Evolutionary conservation across 306 rosid species (phyloP).

Genomic region (Phaseolus lunatus): DNA sequence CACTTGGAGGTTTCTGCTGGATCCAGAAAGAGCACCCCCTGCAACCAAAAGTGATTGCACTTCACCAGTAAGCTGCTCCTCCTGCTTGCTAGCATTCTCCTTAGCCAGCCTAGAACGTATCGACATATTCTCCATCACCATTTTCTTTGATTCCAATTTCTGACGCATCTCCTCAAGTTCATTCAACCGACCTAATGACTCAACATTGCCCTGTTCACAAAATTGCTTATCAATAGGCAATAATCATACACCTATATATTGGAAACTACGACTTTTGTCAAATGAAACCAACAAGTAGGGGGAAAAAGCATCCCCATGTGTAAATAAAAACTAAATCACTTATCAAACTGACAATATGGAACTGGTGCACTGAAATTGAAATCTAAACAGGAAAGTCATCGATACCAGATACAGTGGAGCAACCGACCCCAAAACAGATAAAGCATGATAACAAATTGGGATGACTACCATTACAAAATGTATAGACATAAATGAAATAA

Average conservation of each 20-base stretch:
- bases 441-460: background rate
- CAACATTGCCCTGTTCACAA: conserved; percentile 78
- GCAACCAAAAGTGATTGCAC: conserved; percentile 84
- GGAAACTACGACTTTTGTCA: conserved; percentile 6
- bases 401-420: background rate
- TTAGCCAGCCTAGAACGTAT: conserved; percentile 57
- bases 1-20: conserved; percentile 84
- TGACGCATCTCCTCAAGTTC: conserved; percentile 83
- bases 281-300: conserved; percentile 17
- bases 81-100: conserved; percentile 75
- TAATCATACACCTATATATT: background rate
- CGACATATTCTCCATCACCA: conserved; percentile 59
- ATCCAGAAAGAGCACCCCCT: conserved; percentile 79
- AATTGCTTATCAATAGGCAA: conserved; percentile 60
- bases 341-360: background rate
- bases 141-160: conserved; percentile 78
- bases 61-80: conserved; percentile 74
- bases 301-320: background rate
- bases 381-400: background rate
- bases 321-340: conserved; percentile 1
- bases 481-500: background rate
- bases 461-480: background rate
- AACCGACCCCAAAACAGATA: background rate
- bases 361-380: conserved; percentile 2
- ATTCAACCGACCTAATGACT: conserved; percentile 70